Percentiles rank a stretch among this genome's conserved stretches.
Conservation (phyloP, 768 basidiomycete species). For the Tephrocybe sp. region DNA sequence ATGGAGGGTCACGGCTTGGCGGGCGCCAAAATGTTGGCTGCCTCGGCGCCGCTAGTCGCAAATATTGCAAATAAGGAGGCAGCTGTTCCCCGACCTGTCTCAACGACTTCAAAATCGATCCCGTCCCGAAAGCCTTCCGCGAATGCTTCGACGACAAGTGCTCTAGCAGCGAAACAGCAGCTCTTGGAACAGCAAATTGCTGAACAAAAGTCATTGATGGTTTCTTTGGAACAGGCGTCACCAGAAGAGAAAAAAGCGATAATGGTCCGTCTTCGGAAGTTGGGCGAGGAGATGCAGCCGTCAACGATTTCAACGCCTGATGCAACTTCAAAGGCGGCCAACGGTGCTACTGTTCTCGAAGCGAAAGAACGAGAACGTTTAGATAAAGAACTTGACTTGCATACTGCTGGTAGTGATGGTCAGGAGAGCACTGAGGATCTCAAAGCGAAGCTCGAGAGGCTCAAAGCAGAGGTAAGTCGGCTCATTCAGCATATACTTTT, state of each 20-base stretch:
- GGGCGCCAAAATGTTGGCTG: constrained; percentile 76
- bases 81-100: constrained; percentile 18
- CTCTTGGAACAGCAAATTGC: constrained; percentile 78
- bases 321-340: constrained; percentile 23
- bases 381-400: constrained; percentile 82
- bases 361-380: constrained; percentile 61
- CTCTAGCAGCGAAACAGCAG: constrained; percentile 72
- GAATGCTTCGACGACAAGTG: constrained; percentile 31
- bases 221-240: constrained; percentile 58
- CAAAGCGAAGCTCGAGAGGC: constrained; percentile 69
- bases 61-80: constrained; percentile 46
- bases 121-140: constrained; percentile 33
- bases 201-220: constrained; percentile 87
- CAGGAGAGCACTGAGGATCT: constrained; percentile 63
- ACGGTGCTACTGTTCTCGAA: constrained; percentile 41
- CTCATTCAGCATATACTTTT: background rate
- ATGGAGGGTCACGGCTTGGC: constrained; percentile 86
- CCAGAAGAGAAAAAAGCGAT: constrained; percentile 77
- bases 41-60: constrained; percentile 73
- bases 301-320: constrained; percentile 27
- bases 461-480: constrained; percentile 71
- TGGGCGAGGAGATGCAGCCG: constrained; percentile 76
- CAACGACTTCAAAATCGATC: constrained; percentile 19
- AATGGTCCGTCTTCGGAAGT: constrained; percentile 69
- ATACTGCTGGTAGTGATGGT: constrained; percentile 41